Evolutionary conservation across 2,329 filamentous ascomycete species (phyloP).

Genomic region (Curvularia sp.): DNA sequence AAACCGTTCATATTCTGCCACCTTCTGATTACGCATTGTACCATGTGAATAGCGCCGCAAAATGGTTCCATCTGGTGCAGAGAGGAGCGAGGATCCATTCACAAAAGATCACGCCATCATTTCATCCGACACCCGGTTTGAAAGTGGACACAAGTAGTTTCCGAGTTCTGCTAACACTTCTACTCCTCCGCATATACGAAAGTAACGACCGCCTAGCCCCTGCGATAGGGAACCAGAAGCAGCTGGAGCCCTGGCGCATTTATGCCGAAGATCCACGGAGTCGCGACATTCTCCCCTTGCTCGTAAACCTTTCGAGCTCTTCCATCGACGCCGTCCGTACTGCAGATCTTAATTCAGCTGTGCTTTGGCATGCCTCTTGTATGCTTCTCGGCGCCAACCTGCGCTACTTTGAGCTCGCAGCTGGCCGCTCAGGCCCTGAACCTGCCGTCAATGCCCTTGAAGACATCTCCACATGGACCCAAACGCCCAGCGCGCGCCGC

Average conservation of each 20-base stretch:
- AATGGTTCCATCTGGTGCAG: conserved; percentile 45
- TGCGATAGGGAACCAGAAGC: conserved; percentile 35
- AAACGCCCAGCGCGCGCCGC: conserved; percentile 59
- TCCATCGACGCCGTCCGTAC: conserved; percentile 55
- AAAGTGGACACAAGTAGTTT: conserved; percentile 43
- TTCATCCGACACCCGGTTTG: conserved; percentile 42
- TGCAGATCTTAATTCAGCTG: conserved; percentile 58
- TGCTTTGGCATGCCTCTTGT: conserved; percentile 63
- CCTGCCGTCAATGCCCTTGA: conserved; percentile 59
- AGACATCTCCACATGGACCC: conserved; percentile 60
- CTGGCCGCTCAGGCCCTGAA: conserved; percentile 57
- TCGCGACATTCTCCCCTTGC: conserved; percentile 48
- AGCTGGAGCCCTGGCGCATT: conserved; percentile 50
- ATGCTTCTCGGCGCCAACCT: conserved; percentile 62
- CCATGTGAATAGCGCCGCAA: conserved; percentile 49
- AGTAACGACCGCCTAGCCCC: conserved; percentile 45
- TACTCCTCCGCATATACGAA: conserved; percentile 45
- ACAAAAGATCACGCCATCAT: conserved; percentile 45
- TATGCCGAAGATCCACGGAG: conserved; percentile 59
- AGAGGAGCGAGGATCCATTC: conserved; percentile 41
- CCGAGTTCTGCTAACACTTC: conserved; percentile 42
- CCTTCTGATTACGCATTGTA: conserved; percentile 57
- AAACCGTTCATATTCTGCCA: conserved; percentile 56
- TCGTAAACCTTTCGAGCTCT: conserved; percentile 48
- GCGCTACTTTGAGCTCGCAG: conserved; percentile 61